Evolutionary conservation across 2,329 filamentous ascomycete genomes (phyloP), one percentile per base, ranked within the genome.

Genomic region (Pseudogymnoascus sp.): DNA sequence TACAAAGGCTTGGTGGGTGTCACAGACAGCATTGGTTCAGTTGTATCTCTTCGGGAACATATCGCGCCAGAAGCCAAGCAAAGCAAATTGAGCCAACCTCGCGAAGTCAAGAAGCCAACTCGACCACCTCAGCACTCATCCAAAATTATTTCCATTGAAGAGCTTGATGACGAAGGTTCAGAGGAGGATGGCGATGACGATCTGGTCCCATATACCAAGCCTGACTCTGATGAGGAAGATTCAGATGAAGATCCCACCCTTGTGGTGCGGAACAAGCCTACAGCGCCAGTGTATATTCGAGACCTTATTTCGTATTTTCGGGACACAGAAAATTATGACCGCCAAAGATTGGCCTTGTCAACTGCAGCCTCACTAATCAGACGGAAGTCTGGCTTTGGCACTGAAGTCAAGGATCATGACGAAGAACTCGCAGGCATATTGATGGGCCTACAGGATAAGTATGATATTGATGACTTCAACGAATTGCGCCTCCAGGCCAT

Each of bases 231-330:
- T 67, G 82, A 86, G 0, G 90, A 95, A 70, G 94, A 99, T 70
- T 93, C 91, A 0, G 92, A 97, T 62, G 92, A 97, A 37, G 95
- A 99, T 68, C 87, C 94, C 4, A 96, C 92, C 0, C 78, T 96
- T 16, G 82, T 97, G 57, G 87, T 89, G 62, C 83, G 92, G 12
- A 86, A 94, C 73, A 97, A 94, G 68, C 84, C 88, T 20, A 88
- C 84, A 62, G 83, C 91, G 0, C 94, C 94, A 1, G 92, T 99
- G 1, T 97, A 97, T 69, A 88, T 97, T 63, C 86, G 92, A 50
- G 91, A 96, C 68, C 80, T 97, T 9, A 86, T 97, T 60, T 72
- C 79, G 6, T 92, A 87, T 69, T 79, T 99, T 2, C 83, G 89
- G 57, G 90, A 96, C 66, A 85, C 84, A 0, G 91, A 97, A 50